Evolutionary conservation across 306 rosid genomes (phyloP), one percentile per base, ranked within the genome.

Genomic region (Comarum palustre): DNA sequence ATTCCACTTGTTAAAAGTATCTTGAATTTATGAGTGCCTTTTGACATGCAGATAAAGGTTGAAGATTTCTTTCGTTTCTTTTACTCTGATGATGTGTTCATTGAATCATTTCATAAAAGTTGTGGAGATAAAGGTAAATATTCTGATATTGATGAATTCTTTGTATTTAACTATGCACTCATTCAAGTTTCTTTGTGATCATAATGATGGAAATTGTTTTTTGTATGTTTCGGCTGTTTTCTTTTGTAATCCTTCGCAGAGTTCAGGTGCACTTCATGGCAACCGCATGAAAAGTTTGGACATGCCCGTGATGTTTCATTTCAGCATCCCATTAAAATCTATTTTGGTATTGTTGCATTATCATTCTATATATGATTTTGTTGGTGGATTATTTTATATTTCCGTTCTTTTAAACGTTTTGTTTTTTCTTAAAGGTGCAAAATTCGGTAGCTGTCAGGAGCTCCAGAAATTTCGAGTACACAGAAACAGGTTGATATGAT

Each of bases 311-410:
- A 88, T 74, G 73, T 90, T 62, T 85, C 95, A 69, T 94, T 90
- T 88, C 95, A 87, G 75, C 97, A 91, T 84, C 99, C 99, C 29
- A 94, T 94, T 73, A 94, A 94, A 88, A 16, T 94, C 47, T 94
- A 94, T 79, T 90, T 91, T 80, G 99, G 99, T 94, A 91, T 50
- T 86, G 42, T 66, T 61, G 36, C 72, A 34, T n/a, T 61, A 60
- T 68, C 64, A 43, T 15, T 14, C 50, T 68, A 20, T 62, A 14
- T 29, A 25, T 15, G 13, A 27, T 2, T 32, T 14, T 58, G 24
- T 45, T 20, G 69, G 68, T 45, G 25, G 25, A 14, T 20, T 25
- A 1, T 11, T 31, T 8, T 64, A 13, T 27, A 19, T 54, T 55
- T 43, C 50, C 4, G 39, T 34, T 6, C 32, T 20, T 24, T 68